Evolutionary conservation across 768 basidiomycete genomes (phyloP).

Genomic region (Leccinum fibrillosum): DNA sequence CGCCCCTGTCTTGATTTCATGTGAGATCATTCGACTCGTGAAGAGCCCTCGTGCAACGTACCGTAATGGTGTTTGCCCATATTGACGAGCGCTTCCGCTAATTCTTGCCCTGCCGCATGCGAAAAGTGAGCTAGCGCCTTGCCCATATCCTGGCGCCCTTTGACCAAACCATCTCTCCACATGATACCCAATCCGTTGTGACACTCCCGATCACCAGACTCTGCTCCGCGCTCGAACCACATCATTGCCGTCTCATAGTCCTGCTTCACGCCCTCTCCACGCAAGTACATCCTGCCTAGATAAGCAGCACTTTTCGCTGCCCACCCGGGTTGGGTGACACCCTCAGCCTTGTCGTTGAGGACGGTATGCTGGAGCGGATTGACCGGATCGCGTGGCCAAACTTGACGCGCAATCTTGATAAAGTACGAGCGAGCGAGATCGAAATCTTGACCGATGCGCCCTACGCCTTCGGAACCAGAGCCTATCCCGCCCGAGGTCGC

Average conservation of each 20-base stretch:
- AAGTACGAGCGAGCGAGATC: conserved; percentile 80
- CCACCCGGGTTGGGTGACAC: conserved; percentile 47
- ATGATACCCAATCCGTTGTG: conserved; percentile 91
- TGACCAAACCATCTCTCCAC: conserved; percentile 81
- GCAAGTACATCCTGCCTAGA: conserved; percentile 88
- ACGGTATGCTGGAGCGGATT: conserved; percentile 47
- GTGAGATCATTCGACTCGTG: conserved; percentile 3
- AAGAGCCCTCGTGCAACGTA: conserved; percentile 27
- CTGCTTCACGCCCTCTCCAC: conserved; percentile 86
- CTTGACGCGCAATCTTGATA: conserved; percentile 70
- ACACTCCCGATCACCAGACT: conserved; percentile 81
- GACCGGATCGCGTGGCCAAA: conserved; percentile 83
- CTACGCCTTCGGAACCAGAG: conserved; percentile 91
- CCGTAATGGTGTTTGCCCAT: conserved; percentile 78
- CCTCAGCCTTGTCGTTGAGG: conserved; percentile 47
- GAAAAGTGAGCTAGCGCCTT: conserved; percentile 67
- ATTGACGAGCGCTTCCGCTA: conserved; percentile 91
- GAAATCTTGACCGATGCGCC: conserved; percentile 80
- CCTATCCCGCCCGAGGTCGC: conserved; percentile 71
- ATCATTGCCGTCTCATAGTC: conserved; percentile 77
- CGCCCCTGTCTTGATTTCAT: conserved; percentile 55
- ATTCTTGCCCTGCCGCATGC: conserved; percentile 79
- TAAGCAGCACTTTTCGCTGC: conserved; percentile 85
- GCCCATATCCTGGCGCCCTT: conserved; percentile 62
- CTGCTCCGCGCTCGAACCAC: conserved; percentile 90